Evolutionary conservation across 495 filamentous ascomycete genomes (phyloP).

Genomic region (Trichoderma gamsii): DNA sequence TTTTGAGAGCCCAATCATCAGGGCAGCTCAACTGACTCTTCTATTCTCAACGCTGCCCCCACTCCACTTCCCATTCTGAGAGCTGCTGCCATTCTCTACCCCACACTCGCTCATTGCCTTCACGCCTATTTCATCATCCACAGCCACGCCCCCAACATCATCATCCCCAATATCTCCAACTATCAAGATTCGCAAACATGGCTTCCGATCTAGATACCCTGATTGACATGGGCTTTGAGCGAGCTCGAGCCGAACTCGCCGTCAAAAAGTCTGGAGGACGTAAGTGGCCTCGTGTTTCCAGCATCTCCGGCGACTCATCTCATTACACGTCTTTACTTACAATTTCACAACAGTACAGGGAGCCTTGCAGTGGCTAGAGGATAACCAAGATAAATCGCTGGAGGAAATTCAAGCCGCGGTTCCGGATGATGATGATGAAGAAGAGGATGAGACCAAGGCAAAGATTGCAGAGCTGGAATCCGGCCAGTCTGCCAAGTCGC

Average conservation of each 20-base stretch:
- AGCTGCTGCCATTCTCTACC: background rate
- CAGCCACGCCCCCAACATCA: background rate
- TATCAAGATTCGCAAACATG: constrained; percentile 45
- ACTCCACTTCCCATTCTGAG: background rate
- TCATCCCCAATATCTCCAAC: background rate
- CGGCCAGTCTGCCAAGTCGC: constrained; percentile 50
- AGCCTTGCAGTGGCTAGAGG: constrained; percentile 89
- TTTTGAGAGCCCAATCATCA: too few relatives aligned
- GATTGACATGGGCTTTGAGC: constrained; percentile 92
- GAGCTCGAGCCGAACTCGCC: constrained; percentile 70
- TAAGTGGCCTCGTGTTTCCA: constrained; percentile 37
- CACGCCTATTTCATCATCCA: constrained; percentile 6
- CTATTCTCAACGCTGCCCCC: background rate
- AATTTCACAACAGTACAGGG: constrained; percentile 58
- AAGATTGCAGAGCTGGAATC: constrained; percentile 51
- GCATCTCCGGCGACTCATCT: constrained; percentile 21
- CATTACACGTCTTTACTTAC: constrained; percentile 13
- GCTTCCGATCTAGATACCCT: constrained; percentile 67
- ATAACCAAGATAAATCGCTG: constrained; percentile 73
- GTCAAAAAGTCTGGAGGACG: constrained; percentile 69
- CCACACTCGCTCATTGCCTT: background rate
- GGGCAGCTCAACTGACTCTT: background rate
- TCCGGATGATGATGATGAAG: constrained; percentile 27
- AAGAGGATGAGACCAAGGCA: constrained; percentile 50
- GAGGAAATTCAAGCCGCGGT: constrained; percentile 60